Evolutionary conservation across 2,329 filamentous ascomycete species (phyloP), one percentile per base, ranked within the genome.

Genomic region (Leptographium galeiforme): DNA sequence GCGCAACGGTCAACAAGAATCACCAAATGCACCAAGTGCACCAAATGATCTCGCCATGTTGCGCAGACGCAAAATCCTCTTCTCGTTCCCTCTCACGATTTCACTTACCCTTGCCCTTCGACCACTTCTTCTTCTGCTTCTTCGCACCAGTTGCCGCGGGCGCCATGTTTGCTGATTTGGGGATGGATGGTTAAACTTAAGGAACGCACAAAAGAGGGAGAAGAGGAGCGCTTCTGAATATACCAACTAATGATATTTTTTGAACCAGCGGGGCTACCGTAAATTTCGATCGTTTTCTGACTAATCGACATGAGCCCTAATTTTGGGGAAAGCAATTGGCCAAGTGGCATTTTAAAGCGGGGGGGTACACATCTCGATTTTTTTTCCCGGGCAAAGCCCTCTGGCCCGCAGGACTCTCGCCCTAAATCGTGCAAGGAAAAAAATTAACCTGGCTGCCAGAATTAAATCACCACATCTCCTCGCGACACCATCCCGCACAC

Each of bases 111-210:
- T 71, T 77, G 59, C 66, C 64, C 68, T 72, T 72, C 58, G 71
- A 73, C 83, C 82, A 85, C 81, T 86, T 87, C 82, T 87, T 86
- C 82, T 86, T 87, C 73, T 85, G 81, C 77, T 86, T 86, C 80
- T 86, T 86, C 67, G 78, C 82, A 70, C 82, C 82, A 67, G 81
- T 75, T 68, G 66, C 64, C 63, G 70, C 69, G 69, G 71, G 71
- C 62, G 71, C 72, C 72, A 74, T 74, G 46, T 51, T 59, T 58
- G 53, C 57, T 54, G 55, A 53, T 58, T 57, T 56, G 36, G 66
- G 66, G 63, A 53, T 61, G 63, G 61, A 60, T 66, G 47, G 49
- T 56, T 55, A 46, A 57, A 56, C 52, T 53, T 57, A 55, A 38
- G 34, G 52, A 54, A 51, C 51, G 46, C 53, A 58, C 53, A 43